Evolutionary conservation across 176 grass and related monocot species (phyloP).

Genomic region (Cocos nucifera): DNA sequence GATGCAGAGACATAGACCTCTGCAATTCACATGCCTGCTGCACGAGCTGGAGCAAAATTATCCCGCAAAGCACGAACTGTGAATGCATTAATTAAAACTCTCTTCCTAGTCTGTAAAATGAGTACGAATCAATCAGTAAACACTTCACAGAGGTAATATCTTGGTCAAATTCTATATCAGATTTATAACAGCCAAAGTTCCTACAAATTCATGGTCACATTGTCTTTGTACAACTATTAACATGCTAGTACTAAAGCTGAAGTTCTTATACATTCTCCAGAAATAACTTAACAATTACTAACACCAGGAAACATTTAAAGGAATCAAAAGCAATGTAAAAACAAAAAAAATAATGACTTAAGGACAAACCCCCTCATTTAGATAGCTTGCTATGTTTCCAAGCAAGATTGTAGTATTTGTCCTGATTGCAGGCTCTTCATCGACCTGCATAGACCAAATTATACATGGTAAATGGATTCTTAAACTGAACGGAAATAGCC

Average conservation of each 20-base stretch:
- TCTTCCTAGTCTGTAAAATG: constrained; percentile 73
- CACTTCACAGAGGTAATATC: too few species aligned
- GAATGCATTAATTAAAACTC: constrained; percentile 98
- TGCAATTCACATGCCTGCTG: constrained; percentile 64
- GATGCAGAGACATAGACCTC: constrained; percentile 10
- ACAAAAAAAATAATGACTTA: neutral
- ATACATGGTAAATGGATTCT: neutral
- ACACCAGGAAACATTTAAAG: too few species aligned
- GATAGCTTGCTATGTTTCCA: constrained; percentile 89
- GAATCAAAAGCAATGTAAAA: constrained; percentile 5
- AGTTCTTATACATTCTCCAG: too few species aligned
- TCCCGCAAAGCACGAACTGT: constrained; percentile 94
- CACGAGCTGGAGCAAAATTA: constrained; percentile 89
- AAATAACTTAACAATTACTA: too few species aligned
- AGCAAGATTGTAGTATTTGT: constrained; percentile 98
- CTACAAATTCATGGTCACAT: too few species aligned
- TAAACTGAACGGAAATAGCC: neutral
- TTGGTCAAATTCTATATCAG: too few species aligned
- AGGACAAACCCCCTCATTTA: constrained; percentile 91
- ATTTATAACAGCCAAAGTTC: too few species aligned
- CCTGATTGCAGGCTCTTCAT: constrained; percentile 93
- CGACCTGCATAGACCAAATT: constrained; percentile 43
- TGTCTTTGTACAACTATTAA: too few species aligned
- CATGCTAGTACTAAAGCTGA: too few species aligned
- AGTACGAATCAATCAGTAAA: too few species aligned